A percentile compares a stretch with the other conserved stretches of the same genome.
These are phyloP conservation scores for Stemphylium lycopersici DNA, from an alignment of 2,329 filamentous ascomycete species.

Conservation along the genomic window DNA sequence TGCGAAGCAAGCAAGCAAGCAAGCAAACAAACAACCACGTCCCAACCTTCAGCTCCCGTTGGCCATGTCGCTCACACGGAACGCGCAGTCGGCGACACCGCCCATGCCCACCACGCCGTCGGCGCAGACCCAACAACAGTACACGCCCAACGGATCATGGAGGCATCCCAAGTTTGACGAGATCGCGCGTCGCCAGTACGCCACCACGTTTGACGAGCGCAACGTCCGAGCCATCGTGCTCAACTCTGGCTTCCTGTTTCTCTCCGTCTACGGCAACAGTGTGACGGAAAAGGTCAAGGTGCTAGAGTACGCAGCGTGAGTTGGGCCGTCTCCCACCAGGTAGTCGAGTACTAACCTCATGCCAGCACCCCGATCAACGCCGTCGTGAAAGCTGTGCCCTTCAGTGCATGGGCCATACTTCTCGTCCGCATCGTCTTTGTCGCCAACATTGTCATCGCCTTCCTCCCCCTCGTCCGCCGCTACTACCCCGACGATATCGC, in stretches of 20 bases:
- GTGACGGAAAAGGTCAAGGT: constrained; percentile 28
- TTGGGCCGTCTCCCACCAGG: neutral
- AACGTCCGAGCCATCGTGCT: constrained; percentile 74
- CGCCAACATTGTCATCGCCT: constrained; percentile 71
- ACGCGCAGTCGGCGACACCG: constrained; percentile 29
- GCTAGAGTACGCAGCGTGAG: constrained; percentile 33
- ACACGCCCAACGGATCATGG: constrained; percentile 74
- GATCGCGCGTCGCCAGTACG: constrained; percentile 80
- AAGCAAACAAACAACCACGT: constrained; percentile 19
- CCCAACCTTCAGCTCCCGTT: constrained; percentile 5
- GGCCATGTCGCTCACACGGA: constrained; percentile 27
- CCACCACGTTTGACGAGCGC: constrained; percentile 76
- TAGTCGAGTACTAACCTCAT: constrained; percentile 18
- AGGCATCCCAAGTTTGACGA: constrained; percentile 87
- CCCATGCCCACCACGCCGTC: constrained; percentile 32
- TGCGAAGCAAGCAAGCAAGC: constrained; percentile 16
- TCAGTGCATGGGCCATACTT: constrained; percentile 50
- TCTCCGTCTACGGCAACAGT: constrained; percentile 50
- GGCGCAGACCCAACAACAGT: constrained; percentile 30
- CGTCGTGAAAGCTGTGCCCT: constrained; percentile 45
- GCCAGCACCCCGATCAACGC: constrained; percentile 47
- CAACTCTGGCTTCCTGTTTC: constrained; percentile 65
- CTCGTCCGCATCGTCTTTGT: constrained; percentile 60
- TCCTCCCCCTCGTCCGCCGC: constrained; percentile 73
- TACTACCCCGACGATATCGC: constrained; percentile 70